A percentile compares a stretch with the other conserved stretches of the same genome.
phyloP scores from a whole-genome alignment of 2,329 filamentous ascomycete species.

The Clarireedia monteithiana region DNA sequence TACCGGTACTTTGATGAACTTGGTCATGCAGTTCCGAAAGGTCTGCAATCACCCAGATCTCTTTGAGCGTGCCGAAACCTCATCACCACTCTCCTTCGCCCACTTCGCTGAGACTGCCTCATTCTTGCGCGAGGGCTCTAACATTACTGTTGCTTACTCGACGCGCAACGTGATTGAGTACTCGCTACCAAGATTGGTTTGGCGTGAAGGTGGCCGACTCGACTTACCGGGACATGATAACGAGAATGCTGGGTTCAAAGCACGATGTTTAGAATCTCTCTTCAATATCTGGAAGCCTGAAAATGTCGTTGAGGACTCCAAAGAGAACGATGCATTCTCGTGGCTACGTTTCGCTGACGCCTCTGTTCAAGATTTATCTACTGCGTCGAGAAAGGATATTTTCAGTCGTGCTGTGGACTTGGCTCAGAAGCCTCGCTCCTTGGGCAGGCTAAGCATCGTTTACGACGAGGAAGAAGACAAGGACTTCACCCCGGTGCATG shows the following conservation, averaged over 20 bases:
- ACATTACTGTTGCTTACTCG: constrained; percentile 77
- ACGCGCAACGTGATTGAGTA: constrained; percentile 82
- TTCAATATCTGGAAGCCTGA: constrained; percentile 88
- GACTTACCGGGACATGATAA: constrained; percentile 69
- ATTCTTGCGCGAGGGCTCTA: constrained; percentile 80
- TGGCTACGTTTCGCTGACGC: constrained; percentile 83
- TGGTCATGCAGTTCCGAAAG: constrained; percentile 99
- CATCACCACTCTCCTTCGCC: constrained; percentile 75
- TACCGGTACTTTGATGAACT: constrained; percentile 93
- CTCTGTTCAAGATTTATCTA: constrained; percentile 65
- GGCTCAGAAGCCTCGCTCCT: constrained; percentile 44
- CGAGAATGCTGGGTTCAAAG: constrained; percentile 67
- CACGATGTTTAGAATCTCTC: constrained; percentile 67
- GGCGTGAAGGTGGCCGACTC: constrained; percentile 70
- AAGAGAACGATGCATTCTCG: constrained; percentile 64
- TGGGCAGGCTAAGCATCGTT: constrained; percentile 57
- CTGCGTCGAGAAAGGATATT: constrained; percentile 59
- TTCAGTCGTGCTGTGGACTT: constrained; percentile 67
- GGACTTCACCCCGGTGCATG: constrained; percentile 62
- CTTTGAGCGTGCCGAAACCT: constrained; percentile 89
- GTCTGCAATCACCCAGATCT: constrained; percentile 98
- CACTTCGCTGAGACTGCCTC: constrained; percentile 92
- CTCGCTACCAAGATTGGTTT: constrained; percentile 72
- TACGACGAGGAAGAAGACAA: constrained; percentile 61
- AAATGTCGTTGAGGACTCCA: constrained; percentile 59